phyloP scores from a whole-genome alignment of 139 green algal genomes.

The Chlorella sorokiniana region DNA sequence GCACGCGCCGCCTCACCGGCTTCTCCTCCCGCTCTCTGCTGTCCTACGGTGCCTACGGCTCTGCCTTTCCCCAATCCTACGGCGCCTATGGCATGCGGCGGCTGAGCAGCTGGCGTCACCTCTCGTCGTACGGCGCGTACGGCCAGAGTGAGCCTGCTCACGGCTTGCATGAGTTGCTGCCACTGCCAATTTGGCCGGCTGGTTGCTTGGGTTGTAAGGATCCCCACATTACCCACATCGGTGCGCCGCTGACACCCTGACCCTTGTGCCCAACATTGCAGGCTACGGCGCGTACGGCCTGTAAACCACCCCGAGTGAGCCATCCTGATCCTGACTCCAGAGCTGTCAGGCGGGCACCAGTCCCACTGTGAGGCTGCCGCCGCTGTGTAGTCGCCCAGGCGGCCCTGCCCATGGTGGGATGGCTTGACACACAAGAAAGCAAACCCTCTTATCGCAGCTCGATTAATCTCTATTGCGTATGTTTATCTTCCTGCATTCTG shows the following conservation, averaged over 20 bases:
- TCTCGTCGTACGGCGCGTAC: background rate
- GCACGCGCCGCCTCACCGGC: no score
- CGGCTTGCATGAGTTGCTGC: background rate
- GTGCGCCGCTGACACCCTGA: background rate
- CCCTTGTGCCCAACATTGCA: background rate
- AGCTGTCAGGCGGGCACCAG: no score
- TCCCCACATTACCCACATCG: background rate
- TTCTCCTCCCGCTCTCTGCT: no score
- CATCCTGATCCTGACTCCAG: background rate
- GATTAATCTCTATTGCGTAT: background rate
- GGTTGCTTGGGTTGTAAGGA: background rate
- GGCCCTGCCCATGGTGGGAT: no score
- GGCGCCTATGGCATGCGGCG: no score
- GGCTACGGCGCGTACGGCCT: background rate
- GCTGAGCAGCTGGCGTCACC: no score
- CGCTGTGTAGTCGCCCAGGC: no score
- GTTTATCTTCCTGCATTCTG: constrained; percentile 2
- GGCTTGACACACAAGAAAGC: no score
- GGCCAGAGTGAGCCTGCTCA: constrained; percentile 17
- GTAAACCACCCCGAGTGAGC: background rate
- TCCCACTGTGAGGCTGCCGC: no score
- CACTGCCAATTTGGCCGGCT: no score
- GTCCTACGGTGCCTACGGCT: no score
- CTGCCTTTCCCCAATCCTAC: no score
- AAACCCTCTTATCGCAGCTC: background rate